Evolutionary conservation across 305 asterid genomes (phyloP).

Genomic region (Striga hermonthica): DNA sequence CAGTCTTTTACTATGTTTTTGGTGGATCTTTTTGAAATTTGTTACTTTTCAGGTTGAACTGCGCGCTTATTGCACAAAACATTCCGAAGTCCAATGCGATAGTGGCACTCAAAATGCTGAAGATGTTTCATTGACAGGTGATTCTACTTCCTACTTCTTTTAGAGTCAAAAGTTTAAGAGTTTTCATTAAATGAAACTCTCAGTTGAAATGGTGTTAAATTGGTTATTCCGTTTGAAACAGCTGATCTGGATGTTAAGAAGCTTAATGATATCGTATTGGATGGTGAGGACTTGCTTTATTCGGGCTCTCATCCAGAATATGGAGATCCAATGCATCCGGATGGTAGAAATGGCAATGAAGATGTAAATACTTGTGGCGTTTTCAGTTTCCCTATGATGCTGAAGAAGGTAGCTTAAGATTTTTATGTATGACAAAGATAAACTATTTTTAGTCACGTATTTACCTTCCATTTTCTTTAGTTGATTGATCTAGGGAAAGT

Average conservation of each 20-base stretch:
- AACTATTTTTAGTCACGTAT: slow-evolving; percentile 8
- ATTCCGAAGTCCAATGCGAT: slow-evolving; percentile 61
- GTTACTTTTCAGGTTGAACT: slow-evolving; percentile 66
- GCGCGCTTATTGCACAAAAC: slow-evolving; percentile 94
- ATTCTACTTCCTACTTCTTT: slow-evolving; percentile 38
- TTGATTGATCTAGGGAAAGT: slow-evolving; percentile 77
- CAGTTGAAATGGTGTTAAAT: slow-evolving; percentile 40
- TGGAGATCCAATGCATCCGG: slow-evolving; percentile 40
- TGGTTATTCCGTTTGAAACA: slow-evolving; percentile 34
- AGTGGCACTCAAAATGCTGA: slow-evolving; percentile 45
- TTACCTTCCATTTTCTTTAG: slow-evolving; percentile 34
- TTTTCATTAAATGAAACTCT: slow-evolving; percentile 33
- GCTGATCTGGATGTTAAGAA: slow-evolving; percentile 39
- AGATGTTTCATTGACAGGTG: slow-evolving; percentile 42
- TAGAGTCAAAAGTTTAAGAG: slow-evolving; percentile 27
- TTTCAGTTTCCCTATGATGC: slow-evolving; percentile 46
- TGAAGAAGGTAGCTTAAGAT: slow-evolving; percentile 67
- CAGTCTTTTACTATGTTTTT: slow-evolving; percentile 3
- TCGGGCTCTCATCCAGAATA: slow-evolving; percentile 43
- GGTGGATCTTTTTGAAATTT: slow-evolving; percentile 24
- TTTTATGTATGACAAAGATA: slow-evolving; percentile 9
- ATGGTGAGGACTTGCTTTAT: slow-evolving; percentile 42
- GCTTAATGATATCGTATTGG: slow-evolving; percentile 41
- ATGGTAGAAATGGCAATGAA: slow-evolving; percentile 35
- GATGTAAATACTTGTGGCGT: slow-evolving; percentile 38